Evolutionary conservation across 2,329 filamentous ascomycete species (phyloP).

Genomic region (Cytospora chrysosperma): DNA sequence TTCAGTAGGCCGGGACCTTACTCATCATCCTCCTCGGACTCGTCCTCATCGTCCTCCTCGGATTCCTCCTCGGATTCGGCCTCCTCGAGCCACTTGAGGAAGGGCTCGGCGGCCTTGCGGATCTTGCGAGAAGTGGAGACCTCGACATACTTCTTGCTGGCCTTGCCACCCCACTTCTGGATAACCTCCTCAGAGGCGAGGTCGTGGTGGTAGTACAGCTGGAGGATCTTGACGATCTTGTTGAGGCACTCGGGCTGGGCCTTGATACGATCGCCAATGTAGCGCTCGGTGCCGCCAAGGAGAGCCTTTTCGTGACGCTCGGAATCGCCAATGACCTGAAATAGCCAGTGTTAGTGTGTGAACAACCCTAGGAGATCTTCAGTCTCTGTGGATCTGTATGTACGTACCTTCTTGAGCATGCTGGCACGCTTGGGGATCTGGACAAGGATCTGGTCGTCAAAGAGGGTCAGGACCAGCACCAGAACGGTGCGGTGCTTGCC

Average conservation of each 20-base stretch:
- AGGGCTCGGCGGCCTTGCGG: slow-evolving; percentile 88
- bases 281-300: slow-evolving; percentile 90
- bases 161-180: slow-evolving; percentile 88
- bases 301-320: slow-evolving; percentile 96
- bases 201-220: slow-evolving; percentile 88
- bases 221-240: slow-evolving; percentile 81
- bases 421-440: slow-evolving; percentile 81
- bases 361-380: not conserved
- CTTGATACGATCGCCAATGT: slow-evolving; percentile 69
- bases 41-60: slow-evolving; percentile 64
- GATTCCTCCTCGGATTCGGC: slow-evolving; percentile 62
- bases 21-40: slow-evolving; percentile 44
- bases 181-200: slow-evolving; percentile 85
- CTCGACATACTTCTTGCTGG: slow-evolving; percentile 98
- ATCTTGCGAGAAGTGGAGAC: slow-evolving; percentile 88
- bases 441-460: slow-evolving; percentile 83
- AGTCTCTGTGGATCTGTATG: not conserved
- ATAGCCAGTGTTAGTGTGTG: not conserved
- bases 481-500: slow-evolving; percentile 89
- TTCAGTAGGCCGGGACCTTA: slow-evolving; percentile 25
- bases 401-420: slow-evolving; percentile 81
- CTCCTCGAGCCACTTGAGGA: slow-evolving; percentile 90
- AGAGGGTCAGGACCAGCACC: slow-evolving; percentile 90
- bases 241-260: slow-evolving; percentile 74
- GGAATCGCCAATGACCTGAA: slow-evolving; percentile 69